Base-by-base conservation (phyloP, 2,329 filamentous ascomycete genomes). In the Coniochaeta prunicola region DNA sequence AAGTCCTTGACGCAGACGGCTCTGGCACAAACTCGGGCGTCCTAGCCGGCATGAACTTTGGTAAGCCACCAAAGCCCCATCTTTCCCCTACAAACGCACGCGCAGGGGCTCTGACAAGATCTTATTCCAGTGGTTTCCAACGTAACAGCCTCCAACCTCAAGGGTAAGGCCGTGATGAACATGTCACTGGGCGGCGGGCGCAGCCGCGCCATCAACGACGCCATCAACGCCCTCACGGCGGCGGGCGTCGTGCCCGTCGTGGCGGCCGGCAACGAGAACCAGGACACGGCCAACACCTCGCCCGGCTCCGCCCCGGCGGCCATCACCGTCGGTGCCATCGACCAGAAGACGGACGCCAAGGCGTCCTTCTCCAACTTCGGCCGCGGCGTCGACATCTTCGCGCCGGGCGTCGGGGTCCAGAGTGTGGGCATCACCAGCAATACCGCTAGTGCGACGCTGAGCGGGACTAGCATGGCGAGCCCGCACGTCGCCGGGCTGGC, bases 401-500 rank as follows among this genome's bases (percentile, higher is more conserved):
- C 78, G 15, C 81, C 81, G 3, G 83, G 83, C 55, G 80, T 85
- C 57, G 64, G 78, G 56, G 75, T 86, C 30, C 69, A 77, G 58
- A 82, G 78, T 62, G 79, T 79, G 42, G 79, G 80, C 58, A 83
- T 83, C 69, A 62, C 66, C n/a, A 77, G 67, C 63, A 71, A 80
- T 65, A 79, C 71, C 21, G 77, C 71, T 61, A 77, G 73, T 56
- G 70, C 70, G 36, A 69, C 68, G 19, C 72, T 84, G 54, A 81
- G 76, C 64, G 82, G 82, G 57, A 84, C 82, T 61, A 81, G 80
- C 62, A 88, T 88, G 85, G 85, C 87, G 28, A 80, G 80, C 13
- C 87, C 87, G 1, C 86, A 89, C 68, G 79, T 90, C 58, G 80
- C 84, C 54, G 88, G 88, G 54, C 76, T 90, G 3, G 85, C 84